Evolutionary conservation across 768 basidiomycete species (phyloP).

Genomic region (Tricholoma terreum): DNA sequence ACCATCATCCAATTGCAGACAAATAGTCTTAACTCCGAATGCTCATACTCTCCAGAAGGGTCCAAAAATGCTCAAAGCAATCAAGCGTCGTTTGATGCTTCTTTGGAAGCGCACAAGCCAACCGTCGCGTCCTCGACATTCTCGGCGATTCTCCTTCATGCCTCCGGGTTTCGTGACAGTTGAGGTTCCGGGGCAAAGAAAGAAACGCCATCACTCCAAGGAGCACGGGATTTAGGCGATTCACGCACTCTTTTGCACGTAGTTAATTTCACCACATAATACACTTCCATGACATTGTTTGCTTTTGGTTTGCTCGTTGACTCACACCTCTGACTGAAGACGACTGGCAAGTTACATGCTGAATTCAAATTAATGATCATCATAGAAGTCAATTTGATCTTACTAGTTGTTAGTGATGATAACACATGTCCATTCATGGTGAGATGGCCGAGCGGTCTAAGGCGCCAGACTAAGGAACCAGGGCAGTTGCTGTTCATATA

Average conservation of each 20-base stretch:
- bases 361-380: too few relatives aligned
- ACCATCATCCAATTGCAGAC: neutral
- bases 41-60: neutral
- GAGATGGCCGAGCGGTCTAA: constrained; percentile 77
- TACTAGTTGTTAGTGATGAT: too few relatives aligned
- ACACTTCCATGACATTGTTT: neutral
- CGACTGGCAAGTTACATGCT: too few relatives aligned
- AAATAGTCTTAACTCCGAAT: neutral
- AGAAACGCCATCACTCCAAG: neutral
- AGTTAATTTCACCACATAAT: neutral
- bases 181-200: neutral
- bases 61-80: constrained; percentile 4
- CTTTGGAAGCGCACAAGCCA: constrained; percentile 30
- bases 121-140: constrained; percentile 18
- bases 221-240: neutral
- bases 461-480: constrained; percentile 63
- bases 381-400: too few relatives aligned
- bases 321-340: too few relatives aligned
- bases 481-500: constrained; percentile 2
- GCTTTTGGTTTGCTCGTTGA: too few relatives aligned
- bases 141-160: constrained; percentile 32
- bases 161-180: constrained; percentile 29
- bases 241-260: neutral
- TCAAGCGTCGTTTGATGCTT: constrained; percentile 25
- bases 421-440: too few relatives aligned